Conservation (phyloP, 345 rosid species). For the Raphanus sativus region DNA sequence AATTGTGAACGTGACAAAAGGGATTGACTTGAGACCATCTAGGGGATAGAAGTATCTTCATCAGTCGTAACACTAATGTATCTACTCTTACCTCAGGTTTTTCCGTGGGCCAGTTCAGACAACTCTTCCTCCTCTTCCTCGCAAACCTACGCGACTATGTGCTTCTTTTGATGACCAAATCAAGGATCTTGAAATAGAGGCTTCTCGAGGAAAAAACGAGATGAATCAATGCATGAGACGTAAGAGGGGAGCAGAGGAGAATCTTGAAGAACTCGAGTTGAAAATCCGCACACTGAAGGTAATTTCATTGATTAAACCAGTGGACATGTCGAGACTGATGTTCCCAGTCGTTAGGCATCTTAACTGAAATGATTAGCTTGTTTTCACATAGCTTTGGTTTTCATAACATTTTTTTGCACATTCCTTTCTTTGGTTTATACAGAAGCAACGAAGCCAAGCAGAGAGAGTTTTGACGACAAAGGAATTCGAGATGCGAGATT, state of each 20-base stretch:
- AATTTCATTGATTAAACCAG: slow-evolving; percentile 5
- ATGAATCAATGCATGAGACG: slow-evolving; percentile 50
- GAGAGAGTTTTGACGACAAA: slow-evolving; percentile 52
- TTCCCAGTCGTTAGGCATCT: slow-evolving; percentile 1
- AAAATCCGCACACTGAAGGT: slow-evolving; percentile 58
- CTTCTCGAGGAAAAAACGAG: slow-evolving; percentile 40
- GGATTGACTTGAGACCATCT: background rate
- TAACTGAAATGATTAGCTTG: slow-evolving; percentile 13
- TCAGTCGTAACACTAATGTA: slow-evolving; percentile 3
- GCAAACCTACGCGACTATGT: slow-evolving; percentile 72
- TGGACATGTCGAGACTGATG: slow-evolving; percentile 1
- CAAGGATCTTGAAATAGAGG: slow-evolving; percentile 56
- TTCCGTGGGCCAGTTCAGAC: slow-evolving; percentile 86
- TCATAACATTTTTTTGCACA: background rate
- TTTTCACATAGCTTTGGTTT: slow-evolving; percentile 2
- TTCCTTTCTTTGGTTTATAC: slow-evolving; percentile 29
- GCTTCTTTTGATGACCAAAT: slow-evolving; percentile 79
- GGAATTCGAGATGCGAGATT: slow-evolving; percentile 59
- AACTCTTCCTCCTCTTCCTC: slow-evolving; percentile 62
- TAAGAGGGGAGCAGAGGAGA: slow-evolving; percentile 58
- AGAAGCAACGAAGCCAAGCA: slow-evolving; percentile 56
- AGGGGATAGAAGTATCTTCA: background rate
- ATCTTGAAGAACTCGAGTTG: slow-evolving; percentile 46
- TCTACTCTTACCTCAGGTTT: slow-evolving; percentile 55
- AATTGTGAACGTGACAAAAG: background rate